These are phyloP conservation scores for Verticillium isaacii DNA, from an alignment of 2,329 filamentous ascomycete genomes.

Conservation along the genomic window DNA sequence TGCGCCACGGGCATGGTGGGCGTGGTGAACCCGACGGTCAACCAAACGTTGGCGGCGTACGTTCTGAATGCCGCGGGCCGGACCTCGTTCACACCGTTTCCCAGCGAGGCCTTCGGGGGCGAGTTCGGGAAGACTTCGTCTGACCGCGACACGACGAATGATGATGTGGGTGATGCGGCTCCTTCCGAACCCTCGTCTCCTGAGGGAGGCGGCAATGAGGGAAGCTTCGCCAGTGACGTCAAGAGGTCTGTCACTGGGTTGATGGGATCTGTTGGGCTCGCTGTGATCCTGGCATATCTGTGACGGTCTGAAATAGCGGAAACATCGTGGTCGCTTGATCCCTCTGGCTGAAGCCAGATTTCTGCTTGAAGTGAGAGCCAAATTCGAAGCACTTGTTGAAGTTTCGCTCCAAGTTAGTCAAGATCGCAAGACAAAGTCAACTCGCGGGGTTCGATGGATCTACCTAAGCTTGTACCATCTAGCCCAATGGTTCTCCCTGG, in stretches of 20 bases:
- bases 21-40: conserved; percentile 27
- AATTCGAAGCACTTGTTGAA: no score
- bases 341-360: no score
- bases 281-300: conserved; percentile 10
- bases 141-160: not conserved
- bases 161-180: conserved; percentile 5
- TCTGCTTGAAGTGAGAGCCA: no score
- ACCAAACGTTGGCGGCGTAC: conserved; percentile 25
- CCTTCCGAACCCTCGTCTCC: not conserved
- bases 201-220: not conserved
- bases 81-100: conserved; percentile 13
- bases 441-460: no score
- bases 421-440: no score
- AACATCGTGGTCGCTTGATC: not conserved
- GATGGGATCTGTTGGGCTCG: conserved; percentile 12
- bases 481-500: no score
- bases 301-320: not conserved
- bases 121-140: not conserved
- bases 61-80: conserved; percentile 21
- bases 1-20: conserved; percentile 33
- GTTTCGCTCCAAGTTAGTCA: no score
- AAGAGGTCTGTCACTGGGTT: conserved; percentile 13
- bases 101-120: not conserved
- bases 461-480: no score
- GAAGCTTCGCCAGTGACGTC: not conserved